Percentiles rank a stretch among this genome's conserved stretches.
Evolutionary conservation across 1,284 basidiomycete species (phyloP).

Genomic region (Mycena sp.): DNA sequence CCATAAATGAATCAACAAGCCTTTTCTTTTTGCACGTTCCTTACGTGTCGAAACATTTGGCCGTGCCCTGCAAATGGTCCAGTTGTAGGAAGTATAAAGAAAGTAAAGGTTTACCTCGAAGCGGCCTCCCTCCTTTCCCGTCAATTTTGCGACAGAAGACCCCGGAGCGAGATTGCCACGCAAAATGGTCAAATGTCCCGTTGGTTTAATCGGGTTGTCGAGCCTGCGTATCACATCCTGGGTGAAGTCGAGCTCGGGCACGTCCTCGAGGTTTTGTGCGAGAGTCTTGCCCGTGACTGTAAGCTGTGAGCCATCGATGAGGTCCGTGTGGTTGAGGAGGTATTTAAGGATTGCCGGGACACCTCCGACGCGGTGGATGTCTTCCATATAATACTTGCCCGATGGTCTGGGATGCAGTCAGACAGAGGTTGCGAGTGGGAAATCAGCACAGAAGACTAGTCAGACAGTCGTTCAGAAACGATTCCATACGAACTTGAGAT

Average conservation of each 20-base stretch:
- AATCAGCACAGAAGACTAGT: no score
- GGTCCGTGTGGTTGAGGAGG: conserved; percentile 85
- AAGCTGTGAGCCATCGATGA: conserved; percentile 91
- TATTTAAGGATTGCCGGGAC: conserved; percentile 89
- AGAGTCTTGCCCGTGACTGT: conserved; percentile 96
- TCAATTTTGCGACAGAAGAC: conserved; percentile 94
- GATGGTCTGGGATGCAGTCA: conserved; percentile 71
- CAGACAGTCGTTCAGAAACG: not conserved
- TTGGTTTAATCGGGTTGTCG: conserved; percentile 89
- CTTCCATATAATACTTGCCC: conserved; percentile 97
- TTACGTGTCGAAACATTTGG: conserved; percentile 83
- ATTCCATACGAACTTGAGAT: conserved; percentile 76
- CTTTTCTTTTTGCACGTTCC: conserved; percentile 24
- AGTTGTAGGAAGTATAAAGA: not conserved
- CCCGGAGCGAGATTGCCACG: conserved; percentile 92
- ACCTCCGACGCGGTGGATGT: conserved; percentile 92
- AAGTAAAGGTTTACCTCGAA: conserved; percentile 72
- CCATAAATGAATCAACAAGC: conserved; percentile 5
- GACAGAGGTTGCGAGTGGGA: not conserved
- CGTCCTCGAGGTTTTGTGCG: conserved; percentile 90
- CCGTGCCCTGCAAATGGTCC: conserved; percentile 61
- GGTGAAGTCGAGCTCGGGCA: conserved; percentile 80
- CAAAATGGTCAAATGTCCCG: conserved; percentile 93
- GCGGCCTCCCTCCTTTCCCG: conserved; percentile 92
- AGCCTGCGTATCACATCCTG: conserved; percentile 89